A percentile compares a stretch with the other conserved stretches of the same genome.
phyloP scores from a whole-genome alignment of 495 filamentous ascomycete species.

The Aspergillus mulundensis region DNA sequence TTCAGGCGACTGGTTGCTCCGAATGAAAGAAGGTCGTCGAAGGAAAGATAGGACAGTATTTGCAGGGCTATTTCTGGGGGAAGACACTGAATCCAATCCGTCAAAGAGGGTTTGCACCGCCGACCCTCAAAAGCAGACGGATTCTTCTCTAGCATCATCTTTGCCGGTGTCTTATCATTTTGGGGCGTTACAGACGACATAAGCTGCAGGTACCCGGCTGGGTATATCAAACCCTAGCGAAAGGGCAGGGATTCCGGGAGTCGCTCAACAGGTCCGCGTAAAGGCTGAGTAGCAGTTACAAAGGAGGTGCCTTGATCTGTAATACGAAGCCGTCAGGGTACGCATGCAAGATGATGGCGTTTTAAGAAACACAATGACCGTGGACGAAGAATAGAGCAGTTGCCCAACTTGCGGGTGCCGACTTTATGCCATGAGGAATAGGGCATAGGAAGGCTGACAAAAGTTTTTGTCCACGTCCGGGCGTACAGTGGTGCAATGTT shows the following conservation, averaged over 20 bases:
- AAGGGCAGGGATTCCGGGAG: background rate
- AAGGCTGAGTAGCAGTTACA: background rate
- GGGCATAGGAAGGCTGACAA: too few species aligned
- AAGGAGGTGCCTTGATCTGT: background rate
- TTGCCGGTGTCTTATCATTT: background rate
- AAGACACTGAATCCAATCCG: constrained; percentile 19
- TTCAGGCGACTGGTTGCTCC: constrained; percentile 30
- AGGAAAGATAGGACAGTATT: constrained; percentile 32
- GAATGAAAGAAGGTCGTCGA: constrained; percentile 29
- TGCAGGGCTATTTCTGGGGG: constrained; percentile 33
- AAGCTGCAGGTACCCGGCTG: background rate
- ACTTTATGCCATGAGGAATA: background rate
- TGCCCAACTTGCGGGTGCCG: background rate
- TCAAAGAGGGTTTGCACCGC: constrained; percentile 9
- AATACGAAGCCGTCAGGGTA: background rate
- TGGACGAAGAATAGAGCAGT: background rate
- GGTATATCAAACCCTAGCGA: background rate
- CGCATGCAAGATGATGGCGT: too few species aligned
- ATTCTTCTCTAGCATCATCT: background rate
- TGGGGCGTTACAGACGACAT: background rate
- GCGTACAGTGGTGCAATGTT: background rate
- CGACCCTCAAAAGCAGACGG: background rate
- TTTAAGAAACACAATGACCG: background rate
- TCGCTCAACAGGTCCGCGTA: background rate
- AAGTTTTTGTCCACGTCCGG: too few species aligned